Percentiles rank a stretch among this genome's conserved stretches.
These are phyloP conservation scores for Hippophae rhamnoides DNA, from an alignment of 306 rosid species.

Conservation along the genomic window DNA sequence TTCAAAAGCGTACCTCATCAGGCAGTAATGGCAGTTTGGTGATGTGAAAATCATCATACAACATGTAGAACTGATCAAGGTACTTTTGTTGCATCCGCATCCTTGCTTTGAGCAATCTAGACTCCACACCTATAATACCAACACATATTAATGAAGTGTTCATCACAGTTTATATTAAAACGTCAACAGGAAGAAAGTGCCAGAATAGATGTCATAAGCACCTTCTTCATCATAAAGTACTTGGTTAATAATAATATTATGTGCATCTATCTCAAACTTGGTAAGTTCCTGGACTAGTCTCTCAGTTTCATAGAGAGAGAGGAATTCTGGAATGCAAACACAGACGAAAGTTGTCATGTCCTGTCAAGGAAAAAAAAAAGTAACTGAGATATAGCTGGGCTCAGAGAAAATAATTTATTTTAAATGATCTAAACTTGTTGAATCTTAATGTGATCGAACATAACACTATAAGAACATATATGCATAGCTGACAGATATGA, in stretches of 20 bases:
- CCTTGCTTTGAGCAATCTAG: conserved; percentile 86
- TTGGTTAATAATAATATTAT: conserved; percentile 95
- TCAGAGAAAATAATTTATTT: too few species aligned
- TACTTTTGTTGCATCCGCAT: conserved; percentile 98
- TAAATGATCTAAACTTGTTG: neutral
- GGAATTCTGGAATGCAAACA: conserved; percentile 98
- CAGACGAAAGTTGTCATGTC: conserved; percentile 94
- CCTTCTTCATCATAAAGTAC: conserved; percentile 86
- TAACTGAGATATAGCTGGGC: conserved; percentile 7
- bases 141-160: neutral
- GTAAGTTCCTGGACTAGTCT: conserved; percentile 93
- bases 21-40: conserved; percentile 94
- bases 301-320: conserved; percentile 95
- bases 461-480: too few species aligned
- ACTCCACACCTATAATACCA: conserved; percentile 52
- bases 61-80: conserved; percentile 86
- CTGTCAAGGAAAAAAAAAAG: conserved; percentile 42
- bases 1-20: conserved; percentile 49
- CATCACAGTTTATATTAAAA: neutral
- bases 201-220: conserved; percentile 7
- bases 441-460: neutral
- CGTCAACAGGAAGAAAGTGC: neutral
- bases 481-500: too few species aligned
- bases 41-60: conserved; percentile 89
- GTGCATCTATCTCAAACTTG: conserved; percentile 94